Evolutionary conservation across 2,329 filamentous ascomycete genomes (phyloP).

Genomic region (Fusarium sterilihyphosum): DNA sequence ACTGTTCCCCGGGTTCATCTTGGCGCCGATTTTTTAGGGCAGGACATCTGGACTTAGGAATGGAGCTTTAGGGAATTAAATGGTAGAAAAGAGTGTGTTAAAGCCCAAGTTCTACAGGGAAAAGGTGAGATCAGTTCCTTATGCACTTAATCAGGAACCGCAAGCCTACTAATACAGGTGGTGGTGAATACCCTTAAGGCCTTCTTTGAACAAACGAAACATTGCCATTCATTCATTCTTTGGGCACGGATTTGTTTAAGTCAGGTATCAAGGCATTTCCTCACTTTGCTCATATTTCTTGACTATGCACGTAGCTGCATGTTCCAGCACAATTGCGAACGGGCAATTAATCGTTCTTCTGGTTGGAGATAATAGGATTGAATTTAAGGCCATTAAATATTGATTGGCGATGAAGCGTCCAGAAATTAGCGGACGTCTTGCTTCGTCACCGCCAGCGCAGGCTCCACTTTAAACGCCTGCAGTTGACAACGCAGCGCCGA

Average conservation of each 20-base stretch:
- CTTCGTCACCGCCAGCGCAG: accelerated
- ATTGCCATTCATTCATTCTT: not conserved
- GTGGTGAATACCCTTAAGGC: not conserved
- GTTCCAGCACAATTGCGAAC: not conserved
- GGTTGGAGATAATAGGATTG: not conserved
- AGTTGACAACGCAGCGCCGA: not conserved
- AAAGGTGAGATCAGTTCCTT: accelerated
- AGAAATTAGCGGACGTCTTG: accelerated
- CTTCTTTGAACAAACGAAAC: not conserved
- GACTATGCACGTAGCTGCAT: not conserved
- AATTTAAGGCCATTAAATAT: accelerated
- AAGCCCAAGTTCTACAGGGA: too few species aligned
- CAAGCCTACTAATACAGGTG: not conserved
- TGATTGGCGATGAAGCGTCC: accelerated
- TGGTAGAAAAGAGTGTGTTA: too few species aligned
- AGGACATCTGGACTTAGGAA: accelerated
- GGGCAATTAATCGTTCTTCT: not conserved
- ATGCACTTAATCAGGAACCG: not conserved
- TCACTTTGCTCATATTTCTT: too few species aligned
- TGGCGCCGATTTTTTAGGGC: not conserved
- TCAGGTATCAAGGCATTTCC: not conserved
- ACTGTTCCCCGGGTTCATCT: not conserved
- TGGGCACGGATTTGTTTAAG: not conserved
- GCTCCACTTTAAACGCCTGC: accelerated
- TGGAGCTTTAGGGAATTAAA: too few species aligned